Conservation (phyloP, 768 basidiomycete genomes). For the Sutorius australiensis region DNA sequence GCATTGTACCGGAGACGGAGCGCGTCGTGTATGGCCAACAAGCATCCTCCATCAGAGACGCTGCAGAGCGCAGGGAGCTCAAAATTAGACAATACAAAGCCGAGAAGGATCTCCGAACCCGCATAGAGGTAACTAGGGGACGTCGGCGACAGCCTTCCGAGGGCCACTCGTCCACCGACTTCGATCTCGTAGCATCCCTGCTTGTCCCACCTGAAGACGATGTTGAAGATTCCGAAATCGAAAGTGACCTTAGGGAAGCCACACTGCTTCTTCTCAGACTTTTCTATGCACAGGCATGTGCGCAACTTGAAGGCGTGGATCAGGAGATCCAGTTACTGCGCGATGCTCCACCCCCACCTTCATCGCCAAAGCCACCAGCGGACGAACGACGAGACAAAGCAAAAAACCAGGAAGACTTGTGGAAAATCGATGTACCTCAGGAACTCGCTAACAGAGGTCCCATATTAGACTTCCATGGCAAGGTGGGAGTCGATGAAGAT, state of each 20-base stretch:
- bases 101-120: constrained; percentile 73
- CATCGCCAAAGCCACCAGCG: constrained; percentile 25
- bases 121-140: constrained; percentile 61
- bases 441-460: constrained; percentile 50
- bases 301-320: constrained; percentile 61
- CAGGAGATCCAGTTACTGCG: constrained; percentile 72
- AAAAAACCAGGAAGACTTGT: constrained; percentile 52
- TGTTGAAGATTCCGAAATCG: constrained; percentile 54
- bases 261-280: constrained; percentile 70
- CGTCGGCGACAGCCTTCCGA: constrained; percentile 42
- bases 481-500: constrained; percentile 43
- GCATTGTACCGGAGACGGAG: constrained; percentile 60
- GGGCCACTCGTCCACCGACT: constrained; percentile 43
- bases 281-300: constrained; percentile 62
- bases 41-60: constrained; percentile 51
- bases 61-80: constrained; percentile 68
- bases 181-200: constrained; percentile 62
- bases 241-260: constrained; percentile 64
- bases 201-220: constrained; percentile 42
- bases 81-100: constrained; percentile 90
- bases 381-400: constrained; percentile 39
- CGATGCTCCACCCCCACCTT: constrained; percentile 44
- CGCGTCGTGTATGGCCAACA: constrained; percentile 50
- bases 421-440: constrained; percentile 68
- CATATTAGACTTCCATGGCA: constrained; percentile 71